Evolutionary conservation across 805 yeast genomes (phyloP).

Genomic region (Cyberlindnera maritima): DNA sequence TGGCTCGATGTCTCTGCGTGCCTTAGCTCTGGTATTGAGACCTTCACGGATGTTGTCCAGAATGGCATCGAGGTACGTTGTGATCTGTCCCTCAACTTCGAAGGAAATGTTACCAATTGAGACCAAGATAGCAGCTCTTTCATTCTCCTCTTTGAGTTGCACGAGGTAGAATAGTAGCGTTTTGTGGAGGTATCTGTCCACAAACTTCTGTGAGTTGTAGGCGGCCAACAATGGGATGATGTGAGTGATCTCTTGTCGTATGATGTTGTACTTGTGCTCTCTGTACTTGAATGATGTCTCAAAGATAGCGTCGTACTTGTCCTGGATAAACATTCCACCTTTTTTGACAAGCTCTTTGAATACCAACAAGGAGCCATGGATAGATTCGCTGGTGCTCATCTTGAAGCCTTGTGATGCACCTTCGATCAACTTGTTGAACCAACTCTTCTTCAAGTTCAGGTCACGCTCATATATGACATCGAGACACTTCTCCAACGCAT

Average conservation of each 20-base stretch:
- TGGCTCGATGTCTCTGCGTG: constrained; percentile 72
- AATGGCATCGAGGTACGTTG: constrained; percentile 86
- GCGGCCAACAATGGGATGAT: constrained; percentile 81
- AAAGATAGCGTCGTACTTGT: constrained; percentile 73
- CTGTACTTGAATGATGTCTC: constrained; percentile 71
- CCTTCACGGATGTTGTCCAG: constrained; percentile 82
- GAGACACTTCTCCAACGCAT: constrained; percentile 73
- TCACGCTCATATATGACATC: constrained; percentile 80
- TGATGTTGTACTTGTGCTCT: constrained; percentile 71
- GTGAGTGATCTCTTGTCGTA: constrained; percentile 80
- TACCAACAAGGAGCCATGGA: constrained; percentile 86
- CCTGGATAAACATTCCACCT: constrained; percentile 69
- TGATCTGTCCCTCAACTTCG: constrained; percentile 76
- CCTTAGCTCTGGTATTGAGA: constrained; percentile 46
- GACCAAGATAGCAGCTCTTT: constrained; percentile 69
- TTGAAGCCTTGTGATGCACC: constrained; percentile 64
- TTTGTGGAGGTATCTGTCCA: constrained; percentile 75
- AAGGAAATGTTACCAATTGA: constrained; percentile 83
- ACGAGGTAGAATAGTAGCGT: constrained; percentile 74
- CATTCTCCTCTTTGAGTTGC: constrained; percentile 73
- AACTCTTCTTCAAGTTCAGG: constrained; percentile 59
- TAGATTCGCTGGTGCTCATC: constrained; percentile 54
- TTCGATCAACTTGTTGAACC: constrained; percentile 70
- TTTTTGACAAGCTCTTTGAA: constrained; percentile 73
- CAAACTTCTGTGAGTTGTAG: constrained; percentile 72